phyloP scores from a whole-genome alignment of 169 alveolate species.

The Amoebophrya sp. region DNA sequence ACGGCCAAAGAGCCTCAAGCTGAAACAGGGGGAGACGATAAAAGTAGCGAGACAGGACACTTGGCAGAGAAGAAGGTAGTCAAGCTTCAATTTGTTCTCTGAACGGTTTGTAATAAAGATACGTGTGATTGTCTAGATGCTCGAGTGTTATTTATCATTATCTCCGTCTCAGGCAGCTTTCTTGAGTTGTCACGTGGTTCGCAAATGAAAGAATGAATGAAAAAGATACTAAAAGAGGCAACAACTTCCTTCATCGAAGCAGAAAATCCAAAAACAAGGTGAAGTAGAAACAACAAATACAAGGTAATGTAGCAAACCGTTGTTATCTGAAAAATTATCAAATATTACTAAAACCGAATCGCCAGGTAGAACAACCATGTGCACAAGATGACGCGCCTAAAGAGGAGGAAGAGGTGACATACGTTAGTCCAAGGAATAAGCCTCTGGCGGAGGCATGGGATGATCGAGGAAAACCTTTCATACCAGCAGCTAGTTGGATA shows the following conservation, averaged over 20 bases:
- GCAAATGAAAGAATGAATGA: too few species aligned
- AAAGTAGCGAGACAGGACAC: not conserved
- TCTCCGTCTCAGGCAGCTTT: too few species aligned
- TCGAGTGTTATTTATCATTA: too few species aligned
- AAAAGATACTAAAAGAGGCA: not conserved
- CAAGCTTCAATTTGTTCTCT: not conserved
- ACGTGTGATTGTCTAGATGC: too few species aligned
- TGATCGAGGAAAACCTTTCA: not conserved
- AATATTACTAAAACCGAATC: not conserved
- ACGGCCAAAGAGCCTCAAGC: not conserved
- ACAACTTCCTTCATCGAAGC: not conserved
- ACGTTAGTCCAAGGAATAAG: not conserved
- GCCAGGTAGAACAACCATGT: not conserved
- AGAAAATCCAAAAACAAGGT: not conserved
- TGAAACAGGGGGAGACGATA: not conserved
- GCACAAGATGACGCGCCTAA: not conserved
- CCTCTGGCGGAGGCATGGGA: not conserved
- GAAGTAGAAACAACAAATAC: not conserved
- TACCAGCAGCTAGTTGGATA: not conserved
- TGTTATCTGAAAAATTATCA: not conserved
- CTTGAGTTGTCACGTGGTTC: too few species aligned
- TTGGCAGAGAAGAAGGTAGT: not conserved
- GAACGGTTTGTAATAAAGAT: too few species aligned
- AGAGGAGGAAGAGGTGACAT: not conserved
- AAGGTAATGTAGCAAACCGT: too few species aligned